Evolutionary conservation across 371 early-diverging fungal species (phyloP), one percentile per base, ranked within the genome.

Genomic region (Lichtheimia hyalospora): DNA sequence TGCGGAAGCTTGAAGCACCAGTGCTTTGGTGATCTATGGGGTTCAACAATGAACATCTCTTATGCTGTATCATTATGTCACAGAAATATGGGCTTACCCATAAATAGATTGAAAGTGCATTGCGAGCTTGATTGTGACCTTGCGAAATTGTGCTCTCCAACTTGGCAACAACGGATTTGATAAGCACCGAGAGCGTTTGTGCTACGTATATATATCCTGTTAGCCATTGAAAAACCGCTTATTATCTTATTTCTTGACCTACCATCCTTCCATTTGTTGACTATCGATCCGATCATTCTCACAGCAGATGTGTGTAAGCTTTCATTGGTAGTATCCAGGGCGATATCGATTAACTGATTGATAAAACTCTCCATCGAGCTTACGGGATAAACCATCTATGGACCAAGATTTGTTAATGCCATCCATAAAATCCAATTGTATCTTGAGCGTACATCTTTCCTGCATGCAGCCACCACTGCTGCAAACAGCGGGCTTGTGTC

Each of bases 181-280:
- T 44, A 46, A 34, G 34, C 10, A 34, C 34, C 34, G 34, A 34
- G 34, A 34, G 34, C 2, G 34, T 40, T 34, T 40, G 50, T 14
- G 24, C 6, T 43, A 16, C 10, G 10, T 8, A 34, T 10, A 34
- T 8, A 8, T 10, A 34, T 34, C 34, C 10, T 8, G 3, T 34
- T 8, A 34, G 34, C 10, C 10, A 34, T 8, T 34, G 34, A 46
- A 14, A 13, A 25, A 2, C 25, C 25, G 5, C 2, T 3, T 25
- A 25, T 2, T 5, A 16, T 16, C 46, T n/a, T n/a, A 34, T 34
- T 16, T 46, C 18, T 46, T 12, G 1, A 46, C 34, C 34, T 72
- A 74, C 84, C 83, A 52, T 82, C 74, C 60, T 67, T 69, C 75
- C 74, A 83, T 63, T 89, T 87, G 73, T 89, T 89, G 49, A 87